These are phyloP conservation scores for Striga hermonthica DNA, from an alignment of 305 asterid genomes.

Conservation along the genomic window DNA sequence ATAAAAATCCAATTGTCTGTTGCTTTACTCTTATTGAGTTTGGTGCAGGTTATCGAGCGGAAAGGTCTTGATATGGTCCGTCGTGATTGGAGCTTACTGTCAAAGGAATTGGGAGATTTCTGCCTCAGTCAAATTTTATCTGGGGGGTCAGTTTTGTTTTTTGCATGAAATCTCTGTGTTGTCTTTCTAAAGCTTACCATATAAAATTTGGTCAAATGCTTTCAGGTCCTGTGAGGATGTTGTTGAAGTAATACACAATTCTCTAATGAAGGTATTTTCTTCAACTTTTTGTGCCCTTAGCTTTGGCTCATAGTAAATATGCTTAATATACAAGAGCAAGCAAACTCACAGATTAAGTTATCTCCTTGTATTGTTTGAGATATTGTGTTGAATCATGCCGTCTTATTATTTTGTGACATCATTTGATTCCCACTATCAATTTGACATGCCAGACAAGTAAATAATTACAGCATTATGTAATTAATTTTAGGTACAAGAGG, in stretches of 20 bases:
- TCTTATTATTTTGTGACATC: slow-evolving; percentile 13
- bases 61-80: slow-evolving; percentile 99
- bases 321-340: slow-evolving; percentile 3
- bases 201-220: slow-evolving; percentile 30
- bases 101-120: slow-evolving; percentile 93
- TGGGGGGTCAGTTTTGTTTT: slow-evolving; percentile 59
- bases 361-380: slow-evolving; percentile 12
- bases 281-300: slow-evolving; percentile 19
- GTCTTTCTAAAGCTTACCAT: slow-evolving; percentile 23
- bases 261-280: slow-evolving; percentile 70
- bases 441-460: slow-evolving; percentile 12
- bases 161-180: slow-evolving; percentile 20
- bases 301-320: slow-evolving; percentile 14
- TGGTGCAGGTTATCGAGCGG: slow-evolving; percentile 71
- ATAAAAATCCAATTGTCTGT: slow-evolving; percentile 24
- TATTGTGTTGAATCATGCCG: slow-evolving; percentile 4
- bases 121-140: slow-evolving; percentile 91
- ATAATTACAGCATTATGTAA: slow-evolving; percentile 17
- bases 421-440: slow-evolving; percentile 11
- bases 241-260: slow-evolving; percentile 82
- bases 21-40: slow-evolving; percentile 29
- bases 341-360: neutral
- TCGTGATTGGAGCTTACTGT: slow-evolving; percentile 97
- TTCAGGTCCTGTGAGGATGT: slow-evolving; percentile 94
- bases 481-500: slow-evolving; percentile 74